Evolutionary conservation across 2,329 filamentous ascomycete genomes (phyloP), one percentile per base, ranked within the genome.

Genomic region (Endoconidiophora laricicola): DNA sequence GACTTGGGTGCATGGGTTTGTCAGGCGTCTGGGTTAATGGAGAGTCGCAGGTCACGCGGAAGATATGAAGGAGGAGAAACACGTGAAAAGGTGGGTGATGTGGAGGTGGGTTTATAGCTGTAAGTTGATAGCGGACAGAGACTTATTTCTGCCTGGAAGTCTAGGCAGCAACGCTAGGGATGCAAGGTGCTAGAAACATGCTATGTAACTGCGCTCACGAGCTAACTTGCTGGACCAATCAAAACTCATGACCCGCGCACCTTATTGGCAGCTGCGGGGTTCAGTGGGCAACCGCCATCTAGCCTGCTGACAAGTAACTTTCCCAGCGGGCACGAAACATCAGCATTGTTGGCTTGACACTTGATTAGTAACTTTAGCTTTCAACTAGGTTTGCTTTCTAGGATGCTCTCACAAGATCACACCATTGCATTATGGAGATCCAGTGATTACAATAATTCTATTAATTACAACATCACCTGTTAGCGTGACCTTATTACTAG

Each of bases 71-170:
- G 57, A 60, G 58, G 58, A 58, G 59, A 59, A 65, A 63, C 64
- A 66, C 64, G 64, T 66, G 64, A 62, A 63, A 61, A 40, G 54
- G 58, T 61, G 60, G 59, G 61, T 61, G 60, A 60, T 60, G 60
- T 29, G 6, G 26, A 29, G 26, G 6, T 10, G 56, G 58, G 60
- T 44, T 44, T 44, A 44, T 44, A 40, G 45, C 6, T 38, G 45
- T n/a, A 36, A 16, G 23, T 41, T 29, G 38, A 22, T 29, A 45
- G 33, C 22, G 18, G 40, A 38, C 2, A 29, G 12, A 29, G 7
- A 9, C 2, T 10, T 29, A 9, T 29, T 29, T 29, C 45, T 50
- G 26, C 46, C 46, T 42, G 37, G 39, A 29, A 6, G 3, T 29
- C 26, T 29, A 29, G 26, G 26, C 26, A 29, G 26, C 7, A 29